Conservation (phyloP, 2,329 filamentous ascomycete genomes). For the Penicillium sclerotigenum region DNA sequence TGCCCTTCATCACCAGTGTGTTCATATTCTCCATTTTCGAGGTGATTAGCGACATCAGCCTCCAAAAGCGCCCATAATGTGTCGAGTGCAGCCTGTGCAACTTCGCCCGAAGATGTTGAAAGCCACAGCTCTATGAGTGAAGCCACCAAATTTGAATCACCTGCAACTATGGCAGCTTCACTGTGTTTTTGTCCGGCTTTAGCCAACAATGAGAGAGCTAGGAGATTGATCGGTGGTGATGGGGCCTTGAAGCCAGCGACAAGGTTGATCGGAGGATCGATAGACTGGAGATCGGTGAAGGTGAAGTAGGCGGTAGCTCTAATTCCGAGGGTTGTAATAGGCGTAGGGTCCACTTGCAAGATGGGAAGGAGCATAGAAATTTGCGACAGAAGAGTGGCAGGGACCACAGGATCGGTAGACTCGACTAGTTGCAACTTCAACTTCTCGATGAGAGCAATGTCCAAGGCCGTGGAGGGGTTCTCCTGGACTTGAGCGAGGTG, state of each 20-base stretch:
- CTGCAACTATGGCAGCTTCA: slow-evolving; percentile 58
- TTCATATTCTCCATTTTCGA: slow-evolving; percentile 27
- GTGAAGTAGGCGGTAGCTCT: slow-evolving; percentile 50
- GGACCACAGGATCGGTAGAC: slow-evolving; percentile 34
- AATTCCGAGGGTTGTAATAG: slow-evolving; percentile 52
- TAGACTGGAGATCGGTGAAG: slow-evolving; percentile 49
- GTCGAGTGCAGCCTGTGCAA: slow-evolving; percentile 54
- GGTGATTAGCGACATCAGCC: slow-evolving; percentile 44
- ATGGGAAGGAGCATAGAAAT: slow-evolving; percentile 52
- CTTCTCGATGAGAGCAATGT: slow-evolving; percentile 50
- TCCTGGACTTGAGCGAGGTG: slow-evolving; percentile 47
- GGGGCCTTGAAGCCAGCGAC: slow-evolving; percentile 52
- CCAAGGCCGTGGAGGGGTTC: slow-evolving; percentile 46
- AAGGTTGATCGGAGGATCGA: slow-evolving; percentile 53
- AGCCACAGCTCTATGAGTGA: slow-evolving; percentile 59
- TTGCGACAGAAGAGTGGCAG: slow-evolving; percentile 43
- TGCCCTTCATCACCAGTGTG: slow-evolving; percentile 20
- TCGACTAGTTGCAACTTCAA: slow-evolving; percentile 46
- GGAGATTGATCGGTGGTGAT: slow-evolving; percentile 53
- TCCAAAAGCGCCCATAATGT: slow-evolving; percentile 53
- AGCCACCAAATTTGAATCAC: slow-evolving; percentile 53
- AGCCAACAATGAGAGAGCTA: slow-evolving; percentile 55
- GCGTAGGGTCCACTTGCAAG: slow-evolving; percentile 57
- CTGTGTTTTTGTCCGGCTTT: slow-evolving; percentile 53
- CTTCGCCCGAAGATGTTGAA: slow-evolving; percentile 52